These are phyloP conservation scores for Botrytis paeoniae DNA, from an alignment of 2,329 filamentous ascomycete species.

Conservation along the genomic window DNA sequence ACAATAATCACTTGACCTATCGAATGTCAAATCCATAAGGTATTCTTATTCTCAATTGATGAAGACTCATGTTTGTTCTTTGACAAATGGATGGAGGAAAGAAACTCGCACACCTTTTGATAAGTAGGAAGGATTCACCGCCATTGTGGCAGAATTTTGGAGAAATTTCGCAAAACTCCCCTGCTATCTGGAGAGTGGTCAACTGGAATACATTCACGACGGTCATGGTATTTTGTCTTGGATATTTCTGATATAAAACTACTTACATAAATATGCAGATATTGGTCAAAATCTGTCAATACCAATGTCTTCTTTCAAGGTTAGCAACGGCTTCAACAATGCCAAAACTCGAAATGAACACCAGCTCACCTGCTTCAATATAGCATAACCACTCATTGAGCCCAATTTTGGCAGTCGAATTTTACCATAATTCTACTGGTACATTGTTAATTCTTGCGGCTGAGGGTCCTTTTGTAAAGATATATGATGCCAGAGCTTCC, in stretches of 20 bases:
- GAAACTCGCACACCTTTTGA: background rate
- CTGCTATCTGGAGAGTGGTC: background rate
- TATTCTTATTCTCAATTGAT: background rate
- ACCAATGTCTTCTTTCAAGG: constrained; percentile 19
- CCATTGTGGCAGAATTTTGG: background rate
- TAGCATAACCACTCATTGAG: constrained; percentile 38
- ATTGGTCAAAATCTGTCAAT: background rate
- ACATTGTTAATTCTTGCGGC: constrained; percentile 52
- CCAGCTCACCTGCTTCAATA: constrained; percentile 11
- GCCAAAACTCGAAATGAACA: background rate
- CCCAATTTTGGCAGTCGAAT: constrained; percentile 59
- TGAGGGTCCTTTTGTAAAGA: constrained; percentile 56
- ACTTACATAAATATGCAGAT: background rate
- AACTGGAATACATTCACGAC: background rate
- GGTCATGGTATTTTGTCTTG: background rate
- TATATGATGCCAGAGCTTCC: constrained; percentile 44
- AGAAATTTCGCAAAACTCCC: background rate
- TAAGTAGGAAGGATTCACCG: background rate
- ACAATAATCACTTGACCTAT: background rate
- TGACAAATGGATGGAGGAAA: background rate
- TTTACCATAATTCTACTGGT: constrained; percentile 42
- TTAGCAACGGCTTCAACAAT: constrained; percentile 1
- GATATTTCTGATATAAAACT: background rate
- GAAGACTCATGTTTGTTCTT: background rate
- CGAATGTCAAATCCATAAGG: background rate